Conservation (phyloP, 768 basidiomycete species). For the Jaapia argillacea region DNA sequence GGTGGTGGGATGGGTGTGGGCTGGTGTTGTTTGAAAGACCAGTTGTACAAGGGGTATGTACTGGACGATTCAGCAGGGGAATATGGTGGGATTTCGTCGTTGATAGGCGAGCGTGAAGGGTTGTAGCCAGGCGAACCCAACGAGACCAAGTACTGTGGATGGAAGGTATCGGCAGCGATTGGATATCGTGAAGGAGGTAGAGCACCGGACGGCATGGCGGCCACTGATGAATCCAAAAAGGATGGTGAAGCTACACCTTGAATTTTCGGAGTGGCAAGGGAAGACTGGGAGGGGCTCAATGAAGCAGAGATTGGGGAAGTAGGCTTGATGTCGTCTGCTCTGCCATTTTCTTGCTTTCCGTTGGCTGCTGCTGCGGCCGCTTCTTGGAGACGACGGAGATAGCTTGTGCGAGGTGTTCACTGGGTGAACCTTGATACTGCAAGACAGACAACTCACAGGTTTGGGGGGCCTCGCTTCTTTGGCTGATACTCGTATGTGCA, state of each 20-base stretch:
- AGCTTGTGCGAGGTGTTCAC: slow-evolving; percentile 30
- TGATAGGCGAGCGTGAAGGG: slow-evolving; percentile 30
- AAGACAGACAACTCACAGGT: slow-evolving; percentile 48
- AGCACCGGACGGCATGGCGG: slow-evolving; percentile 30
- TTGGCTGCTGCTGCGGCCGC: slow-evolving; percentile 48
- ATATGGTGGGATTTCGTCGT: slow-evolving; percentile 32
- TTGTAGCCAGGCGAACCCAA: slow-evolving; percentile 24
- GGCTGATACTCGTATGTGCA: slow-evolving; percentile 93
- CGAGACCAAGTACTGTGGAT: slow-evolving; percentile 36
- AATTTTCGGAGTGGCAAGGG: slow-evolving; percentile 24
- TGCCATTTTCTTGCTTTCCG: slow-evolving; percentile 22
- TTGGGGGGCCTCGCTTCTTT: slow-evolving; percentile 89
- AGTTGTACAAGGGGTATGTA: slow-evolving; percentile 58
- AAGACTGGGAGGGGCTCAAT: slow-evolving; percentile 35
- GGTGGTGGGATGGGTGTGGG: slow-evolving; percentile 32
- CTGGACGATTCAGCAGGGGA: slow-evolving; percentile 44
- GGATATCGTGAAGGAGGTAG: slow-evolving; percentile 63
- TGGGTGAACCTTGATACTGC: slow-evolving; percentile 6
- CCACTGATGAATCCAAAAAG: slow-evolving; percentile 44
- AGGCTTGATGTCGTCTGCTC: slow-evolving; percentile 24
- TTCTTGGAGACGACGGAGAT: slow-evolving; percentile 73
- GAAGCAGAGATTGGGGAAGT: slow-evolving; percentile 35
- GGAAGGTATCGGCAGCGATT: slow-evolving; percentile 60
- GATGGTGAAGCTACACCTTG: neutral
- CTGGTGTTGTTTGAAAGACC: slow-evolving; percentile 63